Conservation (phyloP, 768 basidiomycete species). For the Agaricus blazei region DNA sequence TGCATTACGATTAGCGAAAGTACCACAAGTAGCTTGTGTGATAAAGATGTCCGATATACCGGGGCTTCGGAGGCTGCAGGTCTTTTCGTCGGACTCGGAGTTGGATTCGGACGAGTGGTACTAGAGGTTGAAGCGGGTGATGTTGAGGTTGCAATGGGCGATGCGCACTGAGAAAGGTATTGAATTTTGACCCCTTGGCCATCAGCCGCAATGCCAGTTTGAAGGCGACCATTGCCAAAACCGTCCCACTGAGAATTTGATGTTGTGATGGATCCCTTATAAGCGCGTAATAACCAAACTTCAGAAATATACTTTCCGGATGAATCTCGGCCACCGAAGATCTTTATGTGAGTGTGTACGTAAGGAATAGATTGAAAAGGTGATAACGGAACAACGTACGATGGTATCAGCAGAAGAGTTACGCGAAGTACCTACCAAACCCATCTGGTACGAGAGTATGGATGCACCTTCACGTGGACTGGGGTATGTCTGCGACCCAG, state of each 20-base stretch:
- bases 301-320: slow-evolving; percentile 66
- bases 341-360: slow-evolving; percentile 22
- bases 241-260: slow-evolving; percentile 56
- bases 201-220: slow-evolving; percentile 57
- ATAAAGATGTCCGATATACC: slow-evolving; percentile 30
- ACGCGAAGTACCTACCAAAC: slow-evolving; percentile 53
- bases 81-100: slow-evolving; percentile 6
- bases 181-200: slow-evolving; percentile 62
- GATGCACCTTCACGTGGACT: slow-evolving; percentile 68
- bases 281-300: slow-evolving; percentile 74
- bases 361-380: not conserved
- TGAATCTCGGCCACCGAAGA: slow-evolving; percentile 73
- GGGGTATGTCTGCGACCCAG: slow-evolving; percentile 48
- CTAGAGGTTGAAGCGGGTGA: too few species aligned
- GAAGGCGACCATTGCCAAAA: slow-evolving; percentile 57
- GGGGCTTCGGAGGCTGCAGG: slow-evolving; percentile 1
- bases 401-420: slow-evolving; percentile 58
- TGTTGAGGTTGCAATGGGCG: slow-evolving; percentile 20
- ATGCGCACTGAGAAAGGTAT: slow-evolving; percentile 60
- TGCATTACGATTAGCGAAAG: slow-evolving; percentile 38
- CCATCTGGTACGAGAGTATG: slow-evolving; percentile 46
- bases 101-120: slow-evolving; percentile 8
- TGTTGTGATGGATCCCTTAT: slow-evolving; percentile 55
- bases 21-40: slow-evolving; percentile 41
- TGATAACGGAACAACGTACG: slow-evolving; percentile 24